Conservation (phyloP, 768 basidiomycete species). For the Dacryopinax primogenitus region DNA sequence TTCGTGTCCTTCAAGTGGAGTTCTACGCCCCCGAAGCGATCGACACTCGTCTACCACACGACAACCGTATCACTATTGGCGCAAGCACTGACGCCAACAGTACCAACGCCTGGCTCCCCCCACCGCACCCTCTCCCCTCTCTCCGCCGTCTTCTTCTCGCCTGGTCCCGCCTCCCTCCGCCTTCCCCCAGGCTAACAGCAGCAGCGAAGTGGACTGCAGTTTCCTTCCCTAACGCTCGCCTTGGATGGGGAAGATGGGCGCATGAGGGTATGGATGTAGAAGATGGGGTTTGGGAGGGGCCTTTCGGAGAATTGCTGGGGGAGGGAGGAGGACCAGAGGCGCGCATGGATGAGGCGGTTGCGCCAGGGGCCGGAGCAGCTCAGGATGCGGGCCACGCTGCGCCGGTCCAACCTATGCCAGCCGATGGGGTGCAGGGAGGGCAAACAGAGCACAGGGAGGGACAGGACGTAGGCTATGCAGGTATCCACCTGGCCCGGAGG, state of each 20-base stretch:
- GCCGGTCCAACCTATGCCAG: neutral
- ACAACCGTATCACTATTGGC: too few species aligned
- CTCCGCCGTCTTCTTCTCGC: neutral
- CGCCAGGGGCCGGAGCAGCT: too few species aligned
- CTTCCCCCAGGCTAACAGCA: neutral
- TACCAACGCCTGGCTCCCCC: too few species aligned
- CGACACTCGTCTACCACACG: too few species aligned
- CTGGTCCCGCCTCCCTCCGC: slow-evolving; percentile 2
- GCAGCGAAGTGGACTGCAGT: neutral
- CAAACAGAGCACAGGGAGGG: too few species aligned
- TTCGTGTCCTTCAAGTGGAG: neutral
- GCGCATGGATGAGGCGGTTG: too few species aligned
- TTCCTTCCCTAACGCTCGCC: neutral
- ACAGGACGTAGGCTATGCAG: neutral
- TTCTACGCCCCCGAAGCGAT: too few species aligned
- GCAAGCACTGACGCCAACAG: too few species aligned
- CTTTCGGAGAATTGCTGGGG: neutral
- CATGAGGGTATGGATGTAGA: neutral
- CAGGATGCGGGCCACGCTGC: too few species aligned
- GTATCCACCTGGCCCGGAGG: neutral
- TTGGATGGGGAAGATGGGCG: neutral
- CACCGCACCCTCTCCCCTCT: neutral
- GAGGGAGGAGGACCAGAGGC: neutral
- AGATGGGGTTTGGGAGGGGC: neutral
- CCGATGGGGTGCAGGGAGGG: neutral